Base-by-base conservation (phyloP, 768 basidiomycete species). In the Boletellus ananiceps region DNA sequence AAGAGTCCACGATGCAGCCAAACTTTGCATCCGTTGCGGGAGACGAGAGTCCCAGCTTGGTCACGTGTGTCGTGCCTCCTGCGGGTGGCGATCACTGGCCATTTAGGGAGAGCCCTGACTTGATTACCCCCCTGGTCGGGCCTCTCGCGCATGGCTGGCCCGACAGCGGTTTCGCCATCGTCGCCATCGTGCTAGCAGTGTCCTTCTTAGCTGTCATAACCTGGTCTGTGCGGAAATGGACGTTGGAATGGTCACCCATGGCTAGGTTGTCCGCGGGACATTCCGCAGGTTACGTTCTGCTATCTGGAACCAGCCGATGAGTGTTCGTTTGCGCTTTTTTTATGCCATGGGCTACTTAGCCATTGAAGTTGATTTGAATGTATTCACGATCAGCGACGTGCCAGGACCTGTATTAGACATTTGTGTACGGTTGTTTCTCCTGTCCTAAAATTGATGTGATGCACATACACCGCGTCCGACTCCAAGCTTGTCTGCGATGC, bases 1-100 rank as follows among this genome's bases (percentile, higher is more conserved):
- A 65, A 21, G 45, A 64, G 7, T 71, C 74, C 11, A 74, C 64
- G 8, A 59, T 79, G 9, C 86, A 88, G 59, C 37, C 63, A 18
- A 71, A 77, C 52, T 86, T 89, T 50, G 57, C 70, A 56, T 52
- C 63, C 13, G 74, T 85, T 23, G 59, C 66, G 12, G 74, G 83
- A 59, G 83, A 74, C 8, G 71, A 82, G 29, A 29, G 11, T 11
- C 11, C 29, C 52, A 72, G 72, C 27, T 64, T 89, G 9, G 32
- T 44, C 36, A 85, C 78, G 4, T 89, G 87, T 54, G 77, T 89
- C 45, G 55, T 79, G 14, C 85, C 86, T 25, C 86, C 86, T 1
- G 66, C 72, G 33, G 81, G 80, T 33, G 84, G 84, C 9, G 75
- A 81, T 63, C 84, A 75, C 57, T 88, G 87, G 87, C 87, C 86